Base-by-base conservation (phyloP, 371 early-diverging fungal species). In the Mycotypha africana region DNA sequence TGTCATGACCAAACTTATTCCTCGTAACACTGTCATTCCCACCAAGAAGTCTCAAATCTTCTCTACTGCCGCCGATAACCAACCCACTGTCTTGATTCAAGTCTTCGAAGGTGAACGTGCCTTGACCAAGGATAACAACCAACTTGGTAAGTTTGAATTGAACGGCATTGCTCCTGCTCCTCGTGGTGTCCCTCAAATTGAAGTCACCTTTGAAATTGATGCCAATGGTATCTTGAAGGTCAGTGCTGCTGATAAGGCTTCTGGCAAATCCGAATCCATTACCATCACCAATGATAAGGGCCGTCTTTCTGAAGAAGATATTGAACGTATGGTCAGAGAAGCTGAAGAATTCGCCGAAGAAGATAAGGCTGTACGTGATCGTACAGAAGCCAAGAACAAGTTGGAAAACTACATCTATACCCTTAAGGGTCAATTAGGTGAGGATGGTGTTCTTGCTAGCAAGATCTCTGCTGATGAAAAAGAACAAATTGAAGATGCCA, bases 81-180 rank as follows among this genome's bases (percentile, higher is more conserved):
- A 99, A 70, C 91, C 93, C 52, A 89, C 92, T 45, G 98, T 99
- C 53, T 88, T 92, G 64, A 96, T 99, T 67, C 89, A 86, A 67
- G 92, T 99, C 48, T 98, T 80, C 76, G 97, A 99, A 79, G 99
- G 99, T 70, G 98, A 98, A 79, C 89, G 97, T 75, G 86, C 91
- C 70, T 81, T 96, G 68, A 91, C 89, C 59, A 84, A 83, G 72
- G 93, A 97, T 76, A 99, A 99, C 88, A 94, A 95, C 79, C 79
- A 86, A 48, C 85, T 99, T 55, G 99, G 99, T 60, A 87, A 94
- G 75, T 90, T 98, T 75, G 91, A 93, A 71, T 83, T 99, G 52
- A 79, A 69, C 40, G 81, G 88, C 48, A 82, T 88, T 65, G 86
- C 88, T 36, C 89, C 89, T 45, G 88, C 89, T 22, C 91, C 94